phyloP scores from a whole-genome alignment of 352 stramenopile genomes.

The Phytophthora hybrid region DNA sequence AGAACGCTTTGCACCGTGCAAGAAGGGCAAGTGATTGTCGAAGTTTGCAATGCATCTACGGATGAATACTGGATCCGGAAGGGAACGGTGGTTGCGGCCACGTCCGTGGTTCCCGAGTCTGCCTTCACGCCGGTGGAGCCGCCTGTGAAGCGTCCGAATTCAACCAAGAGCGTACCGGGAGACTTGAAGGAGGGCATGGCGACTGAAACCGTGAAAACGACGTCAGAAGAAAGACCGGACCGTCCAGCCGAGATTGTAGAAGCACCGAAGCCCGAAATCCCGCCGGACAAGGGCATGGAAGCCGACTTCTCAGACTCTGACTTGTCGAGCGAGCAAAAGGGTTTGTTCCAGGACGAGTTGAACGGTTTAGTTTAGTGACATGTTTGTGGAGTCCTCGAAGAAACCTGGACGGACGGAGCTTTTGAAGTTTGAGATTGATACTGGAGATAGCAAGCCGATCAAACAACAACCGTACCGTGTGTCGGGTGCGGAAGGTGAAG shows the following conservation, averaged over 20 bases:
- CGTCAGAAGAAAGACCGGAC: not conserved
- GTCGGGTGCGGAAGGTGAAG: conserved; percentile 4
- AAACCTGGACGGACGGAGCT: conserved; percentile 7
- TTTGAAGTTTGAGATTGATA: conserved; percentile 21
- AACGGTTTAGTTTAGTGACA: not conserved
- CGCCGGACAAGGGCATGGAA: not conserved
- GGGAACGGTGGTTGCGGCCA: not conserved
- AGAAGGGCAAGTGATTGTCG: not conserved
- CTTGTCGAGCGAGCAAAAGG: not conserved
- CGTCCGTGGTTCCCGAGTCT: not conserved
- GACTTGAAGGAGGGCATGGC: too few species aligned
- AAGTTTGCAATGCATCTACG: not conserved
- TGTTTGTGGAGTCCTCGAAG: conserved; percentile 14
- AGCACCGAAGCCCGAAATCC: not conserved
- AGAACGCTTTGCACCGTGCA: conserved; percentile 1
- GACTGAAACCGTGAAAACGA: too few species aligned
- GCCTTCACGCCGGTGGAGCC: not conserved
- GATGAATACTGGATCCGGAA: not conserved
- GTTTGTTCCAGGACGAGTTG: not conserved
- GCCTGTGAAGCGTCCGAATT: too few species aligned
- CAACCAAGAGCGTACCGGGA: too few species aligned
- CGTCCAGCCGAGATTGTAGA: not conserved
- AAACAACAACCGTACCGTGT: conserved; percentile 21
- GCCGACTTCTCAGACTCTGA: not conserved
- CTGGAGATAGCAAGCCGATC: not conserved